Evolutionary conservation across 1,284 basidiomycete species (phyloP).

Genomic region (Puccinia triticina): DNA sequence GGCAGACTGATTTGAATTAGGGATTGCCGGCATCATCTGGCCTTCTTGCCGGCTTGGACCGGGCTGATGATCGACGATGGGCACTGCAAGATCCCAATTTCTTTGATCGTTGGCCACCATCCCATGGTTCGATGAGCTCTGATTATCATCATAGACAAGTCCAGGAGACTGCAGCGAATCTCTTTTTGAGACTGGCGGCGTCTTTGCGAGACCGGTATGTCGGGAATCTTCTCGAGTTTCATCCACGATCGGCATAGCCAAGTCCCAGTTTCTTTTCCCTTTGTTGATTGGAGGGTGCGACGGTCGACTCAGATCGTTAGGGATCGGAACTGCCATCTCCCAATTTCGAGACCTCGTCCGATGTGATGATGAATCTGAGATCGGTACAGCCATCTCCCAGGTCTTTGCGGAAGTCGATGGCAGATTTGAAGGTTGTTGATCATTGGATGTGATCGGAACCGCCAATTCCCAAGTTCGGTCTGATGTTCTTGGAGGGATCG

Average conservation of each 20-base stretch:
- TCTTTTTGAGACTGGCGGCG: too few species aligned
- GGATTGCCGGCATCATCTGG: neutral
- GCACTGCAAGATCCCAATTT: conserved; percentile 40
- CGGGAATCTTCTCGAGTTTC: neutral
- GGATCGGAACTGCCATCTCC: conserved; percentile 46
- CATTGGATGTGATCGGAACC: conserved; percentile 23
- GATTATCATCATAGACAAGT: neutral
- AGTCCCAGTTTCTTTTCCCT: conserved; percentile 16
- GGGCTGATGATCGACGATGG: conserved; percentile 23
- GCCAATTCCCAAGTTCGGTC: conserved; percentile 41
- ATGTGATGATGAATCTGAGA: conserved; percentile 7
- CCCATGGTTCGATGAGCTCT: neutral
- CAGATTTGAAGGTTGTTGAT: neutral
- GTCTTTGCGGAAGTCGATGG: neutral
- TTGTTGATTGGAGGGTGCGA: neutral
- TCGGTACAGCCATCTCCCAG: conserved; percentile 43
- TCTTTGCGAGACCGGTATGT: neutral
- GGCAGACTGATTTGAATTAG: neutral
- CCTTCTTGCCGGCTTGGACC: neutral
- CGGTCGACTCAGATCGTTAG: neutral
- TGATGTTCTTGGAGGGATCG: conserved; percentile 12
- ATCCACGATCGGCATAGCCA: conserved; percentile 32
- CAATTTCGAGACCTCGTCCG: conserved; percentile 1
- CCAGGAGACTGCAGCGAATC: conserved; percentile 7
- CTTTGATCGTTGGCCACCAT: neutral